Base-by-base conservation (phyloP, 75 land plant species). In the Cunninghamia lanceolata region DNA sequence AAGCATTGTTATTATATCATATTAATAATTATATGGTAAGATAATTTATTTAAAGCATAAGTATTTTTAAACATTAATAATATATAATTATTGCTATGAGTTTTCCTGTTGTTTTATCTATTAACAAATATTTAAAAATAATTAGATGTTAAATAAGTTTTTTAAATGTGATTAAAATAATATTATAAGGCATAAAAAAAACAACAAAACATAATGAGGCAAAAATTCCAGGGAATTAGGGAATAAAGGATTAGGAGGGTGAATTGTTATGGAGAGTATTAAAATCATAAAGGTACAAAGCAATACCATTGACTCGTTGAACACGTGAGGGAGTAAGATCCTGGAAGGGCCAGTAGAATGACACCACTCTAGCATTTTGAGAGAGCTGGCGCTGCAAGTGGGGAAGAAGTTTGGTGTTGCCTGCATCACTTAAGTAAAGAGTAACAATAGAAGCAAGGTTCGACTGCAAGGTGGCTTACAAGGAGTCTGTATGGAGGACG, bases 331-430 rank as follows among this genome's bases (percentile, higher is more conserved):
- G 91, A 25, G 85, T 54, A 36, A 88, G 43, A 82, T 82, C 87
- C 63, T 80, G 84, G 46, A 90, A 85, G 38, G 91, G 85, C 91
- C 91, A 90, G 68, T 89, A 90, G 76, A 90, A 90, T 11, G 91
- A 90, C 40, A 90, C 91, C 68, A 90, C 91, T 45, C 91, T 89
- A 42, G 84, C 90, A 16, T 82, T 86, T 46, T 82, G 32, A 39
- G 84, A 74, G 40, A 90, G 82, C 84, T 90, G 90, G 56, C 63
- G 86, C 16, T 71, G 78, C 82, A 90, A 75, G 70, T 89, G 88
- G 16, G 91, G 91, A 36, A 88, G 84, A 46, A 90, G 86, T 35
- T 82, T 89, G 43, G 59, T 56, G 25, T 90, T 90, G 47, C 91
- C 91, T 32, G 85, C 75, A 71, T 83, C 89, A 71, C 89, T 90